Percentiles rank a stretch among this genome's conserved stretches.
phyloP scores from a whole-genome alignment of 441 rosid genomes.

The Gossypium trilobum region DNA sequence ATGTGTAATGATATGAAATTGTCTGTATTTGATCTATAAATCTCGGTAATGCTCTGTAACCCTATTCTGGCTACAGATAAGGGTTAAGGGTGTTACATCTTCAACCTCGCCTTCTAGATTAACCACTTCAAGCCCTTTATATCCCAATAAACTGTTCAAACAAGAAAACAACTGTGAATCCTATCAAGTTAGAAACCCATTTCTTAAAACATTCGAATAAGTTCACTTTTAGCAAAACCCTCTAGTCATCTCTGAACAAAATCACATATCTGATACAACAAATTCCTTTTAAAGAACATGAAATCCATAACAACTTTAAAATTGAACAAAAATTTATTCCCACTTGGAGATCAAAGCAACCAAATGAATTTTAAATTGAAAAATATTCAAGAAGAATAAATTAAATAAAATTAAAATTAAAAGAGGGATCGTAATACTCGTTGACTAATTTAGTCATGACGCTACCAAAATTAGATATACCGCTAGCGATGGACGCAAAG shows the following conservation, averaged over 20 bases:
- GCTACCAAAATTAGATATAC: slow-evolving; percentile 53
- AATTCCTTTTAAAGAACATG: neutral
- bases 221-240: neutral
- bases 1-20: too few species aligned
- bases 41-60: too few species aligned
- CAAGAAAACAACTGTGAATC: neutral
- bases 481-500: slow-evolving; percentile 63
- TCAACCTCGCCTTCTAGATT: slow-evolving; percentile 90
- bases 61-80: too few species aligned
- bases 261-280: neutral
- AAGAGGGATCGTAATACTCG: slow-evolving; percentile 44
- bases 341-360: neutral
- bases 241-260: neutral
- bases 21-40: too few species aligned
- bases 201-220: neutral
- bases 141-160: slow-evolving; percentile 49
- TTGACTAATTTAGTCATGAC: slow-evolving; percentile 83
- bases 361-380: neutral
- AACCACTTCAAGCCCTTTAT: slow-evolving; percentile 84
- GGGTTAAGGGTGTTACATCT: slow-evolving; percentile 26
- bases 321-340: neutral
- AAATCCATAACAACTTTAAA: neutral
- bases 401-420: neutral
- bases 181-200: neutral
- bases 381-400: neutral